A percentile compares a stretch with the other conserved stretches of the same genome.
phyloP scores from a whole-genome alignment of 2,329 filamentous ascomycete species.

The Ophiocordyceps sinensis region DNA sequence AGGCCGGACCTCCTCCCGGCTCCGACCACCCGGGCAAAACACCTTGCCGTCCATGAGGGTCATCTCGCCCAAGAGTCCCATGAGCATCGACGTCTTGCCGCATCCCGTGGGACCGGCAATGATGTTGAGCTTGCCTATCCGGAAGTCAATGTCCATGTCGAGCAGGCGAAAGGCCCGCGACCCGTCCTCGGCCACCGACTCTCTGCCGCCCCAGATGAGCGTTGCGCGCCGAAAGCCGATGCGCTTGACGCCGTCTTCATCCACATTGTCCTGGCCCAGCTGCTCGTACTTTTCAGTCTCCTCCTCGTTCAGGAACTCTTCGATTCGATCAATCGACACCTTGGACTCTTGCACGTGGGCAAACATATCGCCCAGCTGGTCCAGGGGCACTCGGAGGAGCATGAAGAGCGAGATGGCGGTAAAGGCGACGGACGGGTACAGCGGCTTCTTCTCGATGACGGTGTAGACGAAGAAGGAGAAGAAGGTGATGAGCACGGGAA shows the following conservation, averaged over 20 bases:
- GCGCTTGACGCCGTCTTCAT: conserved; percentile 53
- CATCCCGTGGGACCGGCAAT: conserved; percentile 87
- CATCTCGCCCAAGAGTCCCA: conserved; percentile 97
- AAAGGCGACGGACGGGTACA: conserved; percentile 88
- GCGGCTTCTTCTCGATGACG: conserved; percentile 70
- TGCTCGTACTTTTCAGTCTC: conserved; percentile 94
- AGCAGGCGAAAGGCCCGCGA: conserved; percentile 71
- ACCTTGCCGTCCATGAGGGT: conserved; percentile 67
- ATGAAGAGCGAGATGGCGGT: conserved; percentile 93
- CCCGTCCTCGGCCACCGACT: conserved; percentile 44
- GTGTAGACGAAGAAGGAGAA: conserved; percentile 93
- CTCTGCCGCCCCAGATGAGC: conserved; percentile 73
- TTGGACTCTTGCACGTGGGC: conserved; percentile 96
- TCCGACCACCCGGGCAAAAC: conserved; percentile 70
- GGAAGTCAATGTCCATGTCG: conserved; percentile 70
- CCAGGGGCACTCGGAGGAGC: conserved; percentile 79
- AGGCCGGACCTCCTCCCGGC: conserved; percentile 68
- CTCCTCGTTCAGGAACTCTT: conserved; percentile 83
- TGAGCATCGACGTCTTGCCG: conserved; percentile 88
- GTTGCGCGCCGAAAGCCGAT: conserved; percentile 79
- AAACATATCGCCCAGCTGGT: conserved; percentile 96
- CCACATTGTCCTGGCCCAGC: conserved; percentile 53
- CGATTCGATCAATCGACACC: conserved; percentile 91
- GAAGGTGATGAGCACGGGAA: conserved; percentile 90
- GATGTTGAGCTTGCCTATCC: conserved; percentile 76